Evolutionary conservation across 768 basidiomycete species (phyloP), one percentile per base, ranked within the genome.

Genomic region (Pleurotus pulmonarius): DNA sequence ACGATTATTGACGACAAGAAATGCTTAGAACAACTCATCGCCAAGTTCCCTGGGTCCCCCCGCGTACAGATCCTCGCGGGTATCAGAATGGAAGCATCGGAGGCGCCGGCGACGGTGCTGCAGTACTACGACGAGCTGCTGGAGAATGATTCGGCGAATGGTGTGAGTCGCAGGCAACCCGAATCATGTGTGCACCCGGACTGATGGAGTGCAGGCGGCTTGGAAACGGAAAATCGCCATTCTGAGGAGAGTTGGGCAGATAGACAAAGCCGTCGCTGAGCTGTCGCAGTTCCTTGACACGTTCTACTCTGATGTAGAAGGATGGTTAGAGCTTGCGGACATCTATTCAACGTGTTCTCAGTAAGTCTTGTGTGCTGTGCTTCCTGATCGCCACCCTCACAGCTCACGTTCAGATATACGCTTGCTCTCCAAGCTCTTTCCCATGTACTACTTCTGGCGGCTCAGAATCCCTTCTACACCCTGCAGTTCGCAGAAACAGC

Each of bases 401-500:
- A 4, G 43, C 24, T 24, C 48, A 3, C 39, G 40, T 11, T 24
- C 48, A 95, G 93, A 64, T 93, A 94, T 65, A 77, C 81, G 1
- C 75, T 73, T 44, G 83, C 93, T 0, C 75, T 94, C 1, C 83
- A 91, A 66, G 79, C 92, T 0, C 76, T 94, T 3, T 86, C 89
- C 9, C 93, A 97, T 70, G 87, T 83, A 5, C 78, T 95, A 44
- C 75, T 94, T 26, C 80, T 97, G 26, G 81, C 86, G 2, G 92
- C 94, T 0, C 91, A 94, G 61, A 95, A 94, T 63, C 88, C 91
- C 0, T 90, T 92, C 64, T 86, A 89, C 39, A 80, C 85, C 56
- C 79, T 94, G n/a, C 87, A 88, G 60, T 87, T 85, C 48, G 94
- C 92, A 0, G 94, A 97, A 70, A 93, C 89, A 7, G 92, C 91